phyloP scores from a whole-genome alignment of 768 basidiomycete species.

The Xanthoconium stramineum region DNA sequence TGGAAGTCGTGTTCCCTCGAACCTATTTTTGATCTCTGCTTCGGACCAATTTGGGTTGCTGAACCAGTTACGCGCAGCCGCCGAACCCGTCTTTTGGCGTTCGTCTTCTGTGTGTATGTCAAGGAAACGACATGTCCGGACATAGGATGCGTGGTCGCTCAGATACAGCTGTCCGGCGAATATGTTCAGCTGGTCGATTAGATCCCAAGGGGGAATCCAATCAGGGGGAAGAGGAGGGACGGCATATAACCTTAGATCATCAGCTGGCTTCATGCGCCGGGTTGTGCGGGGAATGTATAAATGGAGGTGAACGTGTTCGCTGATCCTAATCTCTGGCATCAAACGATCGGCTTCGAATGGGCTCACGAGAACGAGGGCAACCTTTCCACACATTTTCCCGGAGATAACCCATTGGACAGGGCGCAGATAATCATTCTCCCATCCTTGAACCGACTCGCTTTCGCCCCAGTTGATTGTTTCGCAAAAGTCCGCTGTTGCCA shows the following conservation, averaged over 20 bases:
- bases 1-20: neutral
- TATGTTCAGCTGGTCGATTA: no score
- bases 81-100: neutral
- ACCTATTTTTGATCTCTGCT: neutral
- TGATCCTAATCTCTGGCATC: neutral
- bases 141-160: no score
- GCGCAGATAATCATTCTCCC: neutral
- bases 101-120: no score
- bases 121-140: no score
- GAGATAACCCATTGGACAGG: neutral
- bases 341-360: neutral
- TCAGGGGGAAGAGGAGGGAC: no score
- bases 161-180: no score
- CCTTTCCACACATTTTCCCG: neutral
- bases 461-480: neutral
- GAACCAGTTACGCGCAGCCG: neutral
- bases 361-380: neutral
- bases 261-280: neutral
- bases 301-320: neutral
- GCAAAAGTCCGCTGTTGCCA: neutral
- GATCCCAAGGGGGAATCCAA: no score
- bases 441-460: neutral
- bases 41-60: neutral
- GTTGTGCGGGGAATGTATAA: neutral
- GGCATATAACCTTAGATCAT: no score